phyloP scores from a whole-genome alignment of 257 asterid genomes.

The Handroanthus guayacan region DNA sequence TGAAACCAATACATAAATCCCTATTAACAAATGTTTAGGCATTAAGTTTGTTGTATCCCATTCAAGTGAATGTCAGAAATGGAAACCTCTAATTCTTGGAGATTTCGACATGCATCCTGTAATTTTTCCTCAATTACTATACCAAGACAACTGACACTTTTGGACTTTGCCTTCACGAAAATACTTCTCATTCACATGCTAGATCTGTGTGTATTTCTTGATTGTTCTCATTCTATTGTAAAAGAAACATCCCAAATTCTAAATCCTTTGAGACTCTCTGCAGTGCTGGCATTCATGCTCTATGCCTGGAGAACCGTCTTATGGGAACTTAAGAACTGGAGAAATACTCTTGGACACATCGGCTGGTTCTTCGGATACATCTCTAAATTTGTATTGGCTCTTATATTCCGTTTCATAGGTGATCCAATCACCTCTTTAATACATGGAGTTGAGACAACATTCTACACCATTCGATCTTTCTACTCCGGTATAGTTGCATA shows the following conservation, averaged over 20 bases:
- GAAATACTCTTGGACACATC: constrained; percentile 40
- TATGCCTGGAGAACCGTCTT: constrained; percentile 88
- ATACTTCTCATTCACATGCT: background rate
- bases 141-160: background rate
- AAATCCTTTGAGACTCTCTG: constrained; percentile 28
- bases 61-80: background rate
- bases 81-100: background rate
- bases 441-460: constrained; percentile 56
- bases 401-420: constrained; percentile 64
- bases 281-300: constrained; percentile 71
- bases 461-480: constrained; percentile 67
- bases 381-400: constrained; percentile 58
- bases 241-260: background rate
- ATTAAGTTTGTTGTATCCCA: background rate
- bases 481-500: constrained; percentile 78
- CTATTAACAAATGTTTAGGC: background rate
- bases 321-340: constrained; percentile 94
- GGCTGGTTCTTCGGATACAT: constrained; percentile 52
- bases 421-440: constrained; percentile 68
- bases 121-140: background rate
- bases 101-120: background rate
- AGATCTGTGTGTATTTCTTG: constrained; percentile 2
- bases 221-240: background rate
- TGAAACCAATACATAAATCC: background rate
- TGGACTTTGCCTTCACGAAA: background rate